These are phyloP conservation scores for Phialophora expanda DNA, from an alignment of 2,329 filamentous ascomycete species.

Conservation along the genomic window DNA sequence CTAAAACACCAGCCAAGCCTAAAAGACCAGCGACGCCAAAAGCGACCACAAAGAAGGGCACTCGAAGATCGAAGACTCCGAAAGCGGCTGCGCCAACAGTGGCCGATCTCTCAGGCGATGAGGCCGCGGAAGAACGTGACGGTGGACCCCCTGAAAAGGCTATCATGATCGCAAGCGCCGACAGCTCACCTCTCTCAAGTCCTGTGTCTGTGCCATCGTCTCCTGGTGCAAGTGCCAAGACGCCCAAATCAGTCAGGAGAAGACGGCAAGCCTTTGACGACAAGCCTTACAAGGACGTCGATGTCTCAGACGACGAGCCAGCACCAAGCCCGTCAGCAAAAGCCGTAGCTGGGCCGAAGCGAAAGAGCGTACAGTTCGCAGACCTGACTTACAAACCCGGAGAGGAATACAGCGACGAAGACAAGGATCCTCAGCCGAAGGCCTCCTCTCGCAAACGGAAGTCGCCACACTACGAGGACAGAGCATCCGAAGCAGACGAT, in stretches of 20 bases:
- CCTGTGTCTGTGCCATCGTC: background rate
- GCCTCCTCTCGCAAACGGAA: background rate
- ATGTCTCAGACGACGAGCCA: background rate
- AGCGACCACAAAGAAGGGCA: background rate
- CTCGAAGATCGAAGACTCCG: background rate
- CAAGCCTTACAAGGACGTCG: background rate
- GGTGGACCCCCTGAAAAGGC: background rate
- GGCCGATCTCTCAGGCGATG: background rate
- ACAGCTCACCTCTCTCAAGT: background rate
- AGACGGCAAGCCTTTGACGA: background rate
- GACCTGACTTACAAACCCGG: background rate
- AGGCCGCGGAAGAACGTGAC: background rate
- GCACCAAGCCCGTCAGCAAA: background rate
- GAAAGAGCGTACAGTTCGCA: background rate
- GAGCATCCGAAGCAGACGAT: background rate
- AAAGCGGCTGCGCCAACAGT: background rate
- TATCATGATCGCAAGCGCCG: background rate
- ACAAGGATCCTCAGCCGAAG: background rate
- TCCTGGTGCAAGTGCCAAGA: background rate
- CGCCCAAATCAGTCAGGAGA: background rate
- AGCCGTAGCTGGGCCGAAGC: background rate
- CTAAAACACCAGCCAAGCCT: conserved; percentile 3
- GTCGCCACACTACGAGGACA: background rate
- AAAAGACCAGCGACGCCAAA: background rate
- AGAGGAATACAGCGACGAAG: background rate